These are phyloP conservation scores for Nicotiana tabacum DNA, from an alignment of 257 asterid species.

Conservation along the genomic window DNA sequence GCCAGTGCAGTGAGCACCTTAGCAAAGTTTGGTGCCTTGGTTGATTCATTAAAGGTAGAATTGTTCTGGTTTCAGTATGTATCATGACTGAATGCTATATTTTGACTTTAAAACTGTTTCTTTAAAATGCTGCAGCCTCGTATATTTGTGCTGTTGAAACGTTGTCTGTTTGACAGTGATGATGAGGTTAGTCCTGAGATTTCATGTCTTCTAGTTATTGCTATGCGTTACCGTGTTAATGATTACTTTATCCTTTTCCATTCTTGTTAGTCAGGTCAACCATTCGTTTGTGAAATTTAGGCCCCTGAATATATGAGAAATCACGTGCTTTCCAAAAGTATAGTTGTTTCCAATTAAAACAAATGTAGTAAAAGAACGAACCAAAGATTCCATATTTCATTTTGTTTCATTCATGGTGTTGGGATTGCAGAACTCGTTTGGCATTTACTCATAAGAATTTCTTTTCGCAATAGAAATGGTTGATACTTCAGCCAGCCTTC, in stretches of 20 bases:
- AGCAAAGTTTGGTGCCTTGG: slow-evolving; percentile 86
- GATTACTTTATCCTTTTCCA: not conserved
- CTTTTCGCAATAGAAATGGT: not conserved
- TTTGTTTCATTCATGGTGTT: not conserved
- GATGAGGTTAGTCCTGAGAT: slow-evolving; percentile 73
- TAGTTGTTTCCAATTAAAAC: not conserved
- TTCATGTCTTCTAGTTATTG: not conserved
- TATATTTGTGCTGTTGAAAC: slow-evolving; percentile 65
- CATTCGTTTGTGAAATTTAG: not conserved
- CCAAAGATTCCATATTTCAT: not conserved
- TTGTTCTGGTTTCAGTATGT: slow-evolving; percentile 7
- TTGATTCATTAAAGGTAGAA: slow-evolving; percentile 77
- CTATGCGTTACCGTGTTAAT: not conserved
- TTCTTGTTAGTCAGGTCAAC: not conserved
- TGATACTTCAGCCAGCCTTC: not conserved
- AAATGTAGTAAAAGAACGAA: not conserved
- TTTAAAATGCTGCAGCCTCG: slow-evolving; percentile 70
- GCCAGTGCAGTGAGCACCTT: slow-evolving; percentile 96
- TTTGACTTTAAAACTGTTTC: not conserved
- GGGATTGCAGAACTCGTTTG: not conserved
- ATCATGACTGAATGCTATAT: slow-evolving; percentile 17
- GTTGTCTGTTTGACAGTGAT: slow-evolving; percentile 84
- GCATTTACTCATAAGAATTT: not conserved
- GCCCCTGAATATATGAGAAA: not conserved
- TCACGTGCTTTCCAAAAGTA: not conserved